These are phyloP conservation scores for Leonotis leonurus DNA, from an alignment of 257 asterid genomes.

Conservation along the genomic window DNA sequence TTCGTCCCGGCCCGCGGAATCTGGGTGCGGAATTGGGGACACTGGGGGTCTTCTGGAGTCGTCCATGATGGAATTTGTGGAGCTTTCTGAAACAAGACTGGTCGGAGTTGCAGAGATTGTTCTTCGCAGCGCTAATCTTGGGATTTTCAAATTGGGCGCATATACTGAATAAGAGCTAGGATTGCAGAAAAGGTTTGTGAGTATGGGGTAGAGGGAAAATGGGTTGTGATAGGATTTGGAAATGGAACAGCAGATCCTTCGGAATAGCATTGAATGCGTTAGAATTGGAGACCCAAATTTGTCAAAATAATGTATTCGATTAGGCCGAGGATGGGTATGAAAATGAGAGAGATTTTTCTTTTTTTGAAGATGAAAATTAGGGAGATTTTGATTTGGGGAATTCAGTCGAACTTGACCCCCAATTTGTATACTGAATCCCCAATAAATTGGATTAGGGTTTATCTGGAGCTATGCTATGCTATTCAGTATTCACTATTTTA, in stretches of 20 bases:
- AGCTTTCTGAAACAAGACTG: conserved; percentile 28
- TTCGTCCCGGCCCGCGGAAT: conserved; percentile 42
- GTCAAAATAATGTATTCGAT: neutral
- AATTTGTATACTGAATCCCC: neutral
- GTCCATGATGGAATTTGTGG: conserved; percentile 36
- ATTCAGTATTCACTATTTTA: too few relatives aligned
- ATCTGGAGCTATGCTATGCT: neutral
- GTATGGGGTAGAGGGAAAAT: too few relatives aligned
- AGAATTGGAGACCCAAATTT: neutral
- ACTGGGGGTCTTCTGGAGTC: conserved; percentile 39
- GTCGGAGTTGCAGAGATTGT: conserved; percentile 22
- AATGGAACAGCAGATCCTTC: conserved; percentile 46
- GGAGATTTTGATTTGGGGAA: neutral
- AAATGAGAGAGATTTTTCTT: too few relatives aligned
- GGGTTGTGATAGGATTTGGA: conserved; percentile 45
- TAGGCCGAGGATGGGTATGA: neutral
- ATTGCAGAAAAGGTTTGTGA: conserved; percentile 29
- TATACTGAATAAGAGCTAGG: conserved; percentile 21
- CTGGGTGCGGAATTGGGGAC: conserved; percentile 56
- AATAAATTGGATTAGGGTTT: conserved; percentile 16
- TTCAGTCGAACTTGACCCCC: neutral
- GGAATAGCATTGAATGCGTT: conserved; percentile 52
- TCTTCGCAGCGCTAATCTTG: conserved; percentile 25
- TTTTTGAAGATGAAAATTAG: too few relatives aligned
- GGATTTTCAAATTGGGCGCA: conserved; percentile 24